Evolutionary conservation across 2,329 filamentous ascomycete genomes (phyloP).

Genomic region (Xylaria digitata): DNA sequence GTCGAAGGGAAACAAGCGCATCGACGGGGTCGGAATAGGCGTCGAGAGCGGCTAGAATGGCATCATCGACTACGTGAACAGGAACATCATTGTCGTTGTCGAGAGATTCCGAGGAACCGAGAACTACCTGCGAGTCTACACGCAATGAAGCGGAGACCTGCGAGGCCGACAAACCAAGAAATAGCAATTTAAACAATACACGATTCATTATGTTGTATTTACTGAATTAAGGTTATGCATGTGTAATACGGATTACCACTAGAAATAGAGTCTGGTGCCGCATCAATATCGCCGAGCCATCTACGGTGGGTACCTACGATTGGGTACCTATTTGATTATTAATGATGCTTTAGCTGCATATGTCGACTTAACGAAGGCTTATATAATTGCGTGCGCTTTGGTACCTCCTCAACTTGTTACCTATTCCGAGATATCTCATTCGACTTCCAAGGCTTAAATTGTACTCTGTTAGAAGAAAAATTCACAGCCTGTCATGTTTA

Average conservation of each 20-base stretch:
- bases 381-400: too few species aligned
- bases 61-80: conserved; percentile 22
- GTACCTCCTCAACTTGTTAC: too few species aligned
- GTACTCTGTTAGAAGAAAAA: background rate
- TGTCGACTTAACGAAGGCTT: too few species aligned
- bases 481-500: too few species aligned
- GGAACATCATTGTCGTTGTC: conserved; percentile 1
- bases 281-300: too few species aligned
- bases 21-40: conserved; percentile 41
- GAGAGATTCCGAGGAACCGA: conserved; percentile 11
- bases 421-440: too few species aligned
- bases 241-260: too few species aligned
- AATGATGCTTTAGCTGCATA: too few species aligned
- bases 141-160: conserved; percentile 32
- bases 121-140: conserved; percentile 31
- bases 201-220: conserved; percentile 13
- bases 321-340: too few species aligned
- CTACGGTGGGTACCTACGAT: too few species aligned
- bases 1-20: conserved; percentile 39
- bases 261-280: too few species aligned
- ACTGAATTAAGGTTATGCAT: background rate
- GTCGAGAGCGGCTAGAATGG: conserved; percentile 34
- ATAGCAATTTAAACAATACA: conserved; percentile 18
- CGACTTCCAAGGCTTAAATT: too few species aligned
- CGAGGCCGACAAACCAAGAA: conserved; percentile 23